Evolutionary conservation across 2,329 filamentous ascomycete species (phyloP), one percentile per base, ranked within the genome.

Genomic region (Sporothrix schenckii): DNA sequence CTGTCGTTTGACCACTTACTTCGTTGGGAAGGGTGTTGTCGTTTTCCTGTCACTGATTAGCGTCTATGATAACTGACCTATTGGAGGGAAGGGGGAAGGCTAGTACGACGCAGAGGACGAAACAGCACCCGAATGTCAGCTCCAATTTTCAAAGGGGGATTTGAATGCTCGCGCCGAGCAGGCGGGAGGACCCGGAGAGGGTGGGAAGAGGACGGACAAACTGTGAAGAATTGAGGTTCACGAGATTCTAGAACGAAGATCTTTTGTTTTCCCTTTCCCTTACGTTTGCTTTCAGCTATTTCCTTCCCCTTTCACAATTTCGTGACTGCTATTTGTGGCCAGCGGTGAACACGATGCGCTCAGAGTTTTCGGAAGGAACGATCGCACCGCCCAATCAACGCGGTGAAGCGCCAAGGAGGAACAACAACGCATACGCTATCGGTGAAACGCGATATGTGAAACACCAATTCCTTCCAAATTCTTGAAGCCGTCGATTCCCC

Each of bases 1-100:
- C 24, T 50, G 66, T 56, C 52, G 53, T 53, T 58, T 56, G 65
- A 67, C 65, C 50, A 54, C 50, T 67, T 67, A 49, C 65, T 67
- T 47, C 3, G 65, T 67, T 67, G 50, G 65, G 65, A 53, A 44
- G 30, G n/a, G 34, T 19, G 50, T 21, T 30, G 30, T 66, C 27
- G 16, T 7, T 16, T 67, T 53, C 14, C 10, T 34, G 13, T 34
- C 21, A 10, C 4, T 61, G 56, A 39, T 61, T 61, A 47, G 13
- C 58, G 58, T 34, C 34, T 34, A 13, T 39, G 5, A 13, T 61
- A 34, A 34, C 34, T 34, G 34, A 39, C 58, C 19, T n/a, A 3
- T 24, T 39, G 34, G 47, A 5, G 49, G 54, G 14, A 39, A 4
- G 11, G 4, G 13, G 5, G 52, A 19, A 5, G 39, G 39, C 4